Conservation (phyloP, 768 basidiomycete species). For the Bullera alba region DNA sequence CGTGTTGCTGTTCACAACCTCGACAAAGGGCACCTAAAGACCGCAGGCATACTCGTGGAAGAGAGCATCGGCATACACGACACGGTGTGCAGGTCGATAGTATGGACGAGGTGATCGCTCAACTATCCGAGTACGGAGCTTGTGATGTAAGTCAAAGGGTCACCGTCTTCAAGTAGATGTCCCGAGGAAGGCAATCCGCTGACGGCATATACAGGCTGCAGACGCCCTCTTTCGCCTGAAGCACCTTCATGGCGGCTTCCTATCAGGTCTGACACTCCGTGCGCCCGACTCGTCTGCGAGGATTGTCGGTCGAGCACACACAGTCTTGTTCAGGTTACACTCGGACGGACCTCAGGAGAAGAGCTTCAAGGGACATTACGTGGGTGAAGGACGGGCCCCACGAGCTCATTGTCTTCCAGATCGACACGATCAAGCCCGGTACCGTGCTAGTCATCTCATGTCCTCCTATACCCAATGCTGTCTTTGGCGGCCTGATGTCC, state of each 20-base stretch:
- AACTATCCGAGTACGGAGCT: no score
- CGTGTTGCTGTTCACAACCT: no score
- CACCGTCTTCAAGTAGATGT: no score
- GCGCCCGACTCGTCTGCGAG: not conserved
- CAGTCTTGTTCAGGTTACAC: not conserved
- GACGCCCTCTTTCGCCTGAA: constrained; percentile 6
- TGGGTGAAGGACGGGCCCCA: not conserved
- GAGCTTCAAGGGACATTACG: constrained; percentile 1
- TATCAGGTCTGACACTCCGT: constrained; percentile 1
- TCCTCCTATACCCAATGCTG: constrained; percentile 7
- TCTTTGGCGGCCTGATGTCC: constrained; percentile 11
- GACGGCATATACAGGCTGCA: not conserved
- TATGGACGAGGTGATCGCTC: no score
- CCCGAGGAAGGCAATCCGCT: no score
- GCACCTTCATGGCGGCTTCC: constrained; percentile 5
- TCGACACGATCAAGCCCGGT: constrained; percentile 5
- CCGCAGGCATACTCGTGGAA: no score
- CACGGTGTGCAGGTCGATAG: no score
- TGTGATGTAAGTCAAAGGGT: no score
- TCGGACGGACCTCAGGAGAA: not conserved
- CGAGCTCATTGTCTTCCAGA: not conserved
- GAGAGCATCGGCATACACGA: no score
- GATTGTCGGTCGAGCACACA: constrained; percentile 4
- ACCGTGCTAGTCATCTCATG: constrained; percentile 8
- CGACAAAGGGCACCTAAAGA: no score